Conservation (phyloP, 768 basidiomycete species). For the Serendipita vermifera region DNA sequence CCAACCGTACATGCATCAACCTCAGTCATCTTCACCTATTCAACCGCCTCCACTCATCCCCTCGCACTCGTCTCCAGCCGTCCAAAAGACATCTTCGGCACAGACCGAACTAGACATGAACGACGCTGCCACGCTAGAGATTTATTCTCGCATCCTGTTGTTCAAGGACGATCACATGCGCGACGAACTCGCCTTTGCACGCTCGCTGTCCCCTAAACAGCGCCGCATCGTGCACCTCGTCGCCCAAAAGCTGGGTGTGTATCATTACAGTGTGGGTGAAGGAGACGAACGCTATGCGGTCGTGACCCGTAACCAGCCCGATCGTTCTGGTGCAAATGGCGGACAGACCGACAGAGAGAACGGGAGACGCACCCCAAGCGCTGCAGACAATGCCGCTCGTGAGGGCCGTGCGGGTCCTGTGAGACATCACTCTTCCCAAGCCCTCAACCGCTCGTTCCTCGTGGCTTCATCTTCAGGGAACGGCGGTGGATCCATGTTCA, state of each 20-base stretch:
- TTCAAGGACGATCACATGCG: constrained; percentile 98
- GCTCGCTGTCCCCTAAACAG: constrained; percentile 71
- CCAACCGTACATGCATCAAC: constrained; percentile 22
- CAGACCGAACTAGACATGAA: constrained; percentile 78
- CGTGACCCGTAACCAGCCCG: constrained; percentile 80
- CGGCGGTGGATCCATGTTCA: constrained; percentile 2
- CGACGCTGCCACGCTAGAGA: constrained; percentile 89
- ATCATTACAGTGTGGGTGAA: constrained; percentile 85
- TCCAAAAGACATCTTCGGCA: constrained; percentile 46
- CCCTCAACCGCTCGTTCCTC: constrained; percentile 5
- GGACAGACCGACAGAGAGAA: constrained; percentile 3
- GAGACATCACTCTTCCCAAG: constrained; percentile 4
- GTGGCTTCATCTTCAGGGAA: neutral
- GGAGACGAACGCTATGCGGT: constrained; percentile 90
- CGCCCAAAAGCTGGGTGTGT: constrained; percentile 91
- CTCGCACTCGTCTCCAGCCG: constrained; percentile 46
- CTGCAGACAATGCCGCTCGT: neutral
- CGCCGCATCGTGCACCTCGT: constrained; percentile 88
- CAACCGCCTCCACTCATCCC: constrained; percentile 41
- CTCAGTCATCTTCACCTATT: constrained; percentile 13
- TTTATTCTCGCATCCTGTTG: constrained; percentile 88
- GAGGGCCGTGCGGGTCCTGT: constrained; percentile 3
- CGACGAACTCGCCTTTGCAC: constrained; percentile 94
- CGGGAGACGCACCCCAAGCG: neutral
- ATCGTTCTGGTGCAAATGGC: constrained; percentile 18